Evolutionary conservation across 2,329 filamentous ascomycete genomes (phyloP).

Genomic region (Xylaria sp.): DNA sequence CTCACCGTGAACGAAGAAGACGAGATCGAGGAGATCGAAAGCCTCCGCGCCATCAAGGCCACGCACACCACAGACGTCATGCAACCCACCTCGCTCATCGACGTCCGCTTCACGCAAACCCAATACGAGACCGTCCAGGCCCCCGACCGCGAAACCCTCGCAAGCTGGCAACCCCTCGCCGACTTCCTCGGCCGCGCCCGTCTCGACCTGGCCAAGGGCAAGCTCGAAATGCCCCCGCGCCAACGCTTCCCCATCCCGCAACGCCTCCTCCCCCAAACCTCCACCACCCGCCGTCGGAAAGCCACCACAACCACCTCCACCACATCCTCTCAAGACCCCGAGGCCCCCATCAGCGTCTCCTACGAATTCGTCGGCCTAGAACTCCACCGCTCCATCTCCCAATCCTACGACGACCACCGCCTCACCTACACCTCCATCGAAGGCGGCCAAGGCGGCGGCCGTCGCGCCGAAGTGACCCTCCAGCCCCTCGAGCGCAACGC

Average conservation of each 20-base stretch:
- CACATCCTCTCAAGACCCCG: neutral
- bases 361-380: slow-evolving; percentile 48
- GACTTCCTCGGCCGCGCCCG: slow-evolving; percentile 42
- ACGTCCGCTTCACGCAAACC: slow-evolving; percentile 43
- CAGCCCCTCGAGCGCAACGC: slow-evolving; percentile 27
- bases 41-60: slow-evolving; percentile 37
- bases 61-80: slow-evolving; percentile 40
- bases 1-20: slow-evolving; percentile 34
- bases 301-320: neutral
- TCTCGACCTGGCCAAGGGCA: slow-evolving; percentile 41
- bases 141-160: slow-evolving; percentile 21
- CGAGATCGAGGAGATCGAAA: slow-evolving; percentile 31
- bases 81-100: slow-evolving; percentile 42
- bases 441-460: slow-evolving; percentile 46
- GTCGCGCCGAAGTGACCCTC: slow-evolving; percentile 46
- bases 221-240: slow-evolving; percentile 35
- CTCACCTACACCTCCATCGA: slow-evolving; percentile 50
- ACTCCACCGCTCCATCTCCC: slow-evolving; percentile 42
- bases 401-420: slow-evolving; percentile 40
- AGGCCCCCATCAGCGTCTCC: slow-evolving; percentile 21
- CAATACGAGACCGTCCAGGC: slow-evolving; percentile 32
- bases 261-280: slow-evolving; percentile 19
- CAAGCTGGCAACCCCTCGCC: slow-evolving; percentile 33
- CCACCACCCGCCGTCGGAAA: neutral
- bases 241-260: slow-evolving; percentile 32